Base-by-base conservation (phyloP, 768 basidiomycete species). In the Leccinellum albellum region DNA sequence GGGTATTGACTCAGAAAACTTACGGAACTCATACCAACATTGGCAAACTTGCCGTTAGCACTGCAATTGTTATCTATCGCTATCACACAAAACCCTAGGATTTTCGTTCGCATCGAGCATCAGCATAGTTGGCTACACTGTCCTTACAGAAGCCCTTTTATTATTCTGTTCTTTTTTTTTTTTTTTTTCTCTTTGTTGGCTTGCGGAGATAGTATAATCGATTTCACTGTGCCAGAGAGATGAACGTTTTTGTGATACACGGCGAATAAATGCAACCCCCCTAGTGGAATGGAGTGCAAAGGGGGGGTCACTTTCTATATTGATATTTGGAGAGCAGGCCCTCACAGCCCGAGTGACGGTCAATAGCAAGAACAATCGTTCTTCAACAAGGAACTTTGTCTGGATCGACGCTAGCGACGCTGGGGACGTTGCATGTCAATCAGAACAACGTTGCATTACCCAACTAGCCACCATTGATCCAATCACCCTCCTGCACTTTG, bases 401-500 rank as follows among this genome's bases (percentile, higher is more conserved):
- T 55, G 59, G 61, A 71, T 67, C 61, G 40, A 57, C 54, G 28
- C 40, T 55, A 32, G 66, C 63, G 55, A 72, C 72, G 51, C 49
- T 58, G 53, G 53, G 60, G 50, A 47, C 48, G 68, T 62, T 65
- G 61, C 62, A 71, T 71, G 70, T 60, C 59, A 60, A 63, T 53
- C 61, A 61, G 54, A 35, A 51, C 56, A 49, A 59, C 58, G 29
- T 20, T 40, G 40, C 44, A 65, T 57, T 62, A 56, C 35, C 62
- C 60, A 52, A 56, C 60, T 69, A 70, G 75, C 66, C 77, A 79
- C 79, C 78, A 89, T 89, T 87, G 85, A 86, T 85, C 77, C 86
- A 76, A 71, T 77, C 76, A 81, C 80, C 68, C 74, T 78, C 70
- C 74, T 79, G 74, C 75, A 73, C 77, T 72, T 78, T 74, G 69